Percentiles rank a stretch among this genome's conserved stretches.
phyloP scores from a whole-genome alignment of 1,139 yeast species.

The Pichia sp. region DNA sequence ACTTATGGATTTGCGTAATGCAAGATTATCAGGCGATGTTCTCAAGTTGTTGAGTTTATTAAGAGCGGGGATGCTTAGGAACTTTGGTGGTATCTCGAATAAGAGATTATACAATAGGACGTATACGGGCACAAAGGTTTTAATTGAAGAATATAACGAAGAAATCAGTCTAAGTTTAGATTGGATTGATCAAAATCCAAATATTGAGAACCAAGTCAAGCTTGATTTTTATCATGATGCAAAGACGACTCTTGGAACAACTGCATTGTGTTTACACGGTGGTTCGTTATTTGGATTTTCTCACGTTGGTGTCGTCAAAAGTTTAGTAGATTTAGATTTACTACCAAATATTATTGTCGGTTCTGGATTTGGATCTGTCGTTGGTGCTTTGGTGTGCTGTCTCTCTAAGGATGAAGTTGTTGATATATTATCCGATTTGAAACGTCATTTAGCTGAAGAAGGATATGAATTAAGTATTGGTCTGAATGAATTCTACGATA shows the following conservation, averaged over 20 bases:
- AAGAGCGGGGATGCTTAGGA: slow-evolving; percentile 80
- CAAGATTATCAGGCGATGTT: slow-evolving; percentile 59
- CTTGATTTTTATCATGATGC: slow-evolving; percentile 89
- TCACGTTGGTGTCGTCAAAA: slow-evolving; percentile 89
- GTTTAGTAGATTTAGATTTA: slow-evolving; percentile 67
- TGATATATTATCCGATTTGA: slow-evolving; percentile 13
- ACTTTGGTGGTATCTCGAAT: slow-evolving; percentile 89
- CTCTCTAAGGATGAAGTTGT: slow-evolving; percentile 49
- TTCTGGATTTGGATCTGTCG: slow-evolving; percentile 91
- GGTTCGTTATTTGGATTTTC: slow-evolving; percentile 93
- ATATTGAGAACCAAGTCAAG: slow-evolving; percentile 51
- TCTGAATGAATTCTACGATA: slow-evolving; percentile 42
- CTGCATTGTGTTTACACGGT: slow-evolving; percentile 89
- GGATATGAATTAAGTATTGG: slow-evolving; percentile 37
- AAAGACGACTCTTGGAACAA: slow-evolving; percentile 84
- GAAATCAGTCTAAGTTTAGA: slow-evolving; percentile 74
- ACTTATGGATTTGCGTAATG: slow-evolving; percentile 57
- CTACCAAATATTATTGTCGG: slow-evolving; percentile 91
- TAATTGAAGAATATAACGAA: slow-evolving; percentile 82
- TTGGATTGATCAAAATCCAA: slow-evolving; percentile 37
- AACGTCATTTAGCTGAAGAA: slow-evolving; percentile 8
- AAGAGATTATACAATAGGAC: slow-evolving; percentile 77
- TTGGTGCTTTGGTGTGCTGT: slow-evolving; percentile 82
- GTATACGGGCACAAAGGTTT: slow-evolving; percentile 80
- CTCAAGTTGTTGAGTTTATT: slow-evolving; percentile 64